These are phyloP conservation scores for Colletotrichum gloeosporioides DNA, from an alignment of 2,329 filamentous ascomycete species.

Conservation along the genomic window DNA sequence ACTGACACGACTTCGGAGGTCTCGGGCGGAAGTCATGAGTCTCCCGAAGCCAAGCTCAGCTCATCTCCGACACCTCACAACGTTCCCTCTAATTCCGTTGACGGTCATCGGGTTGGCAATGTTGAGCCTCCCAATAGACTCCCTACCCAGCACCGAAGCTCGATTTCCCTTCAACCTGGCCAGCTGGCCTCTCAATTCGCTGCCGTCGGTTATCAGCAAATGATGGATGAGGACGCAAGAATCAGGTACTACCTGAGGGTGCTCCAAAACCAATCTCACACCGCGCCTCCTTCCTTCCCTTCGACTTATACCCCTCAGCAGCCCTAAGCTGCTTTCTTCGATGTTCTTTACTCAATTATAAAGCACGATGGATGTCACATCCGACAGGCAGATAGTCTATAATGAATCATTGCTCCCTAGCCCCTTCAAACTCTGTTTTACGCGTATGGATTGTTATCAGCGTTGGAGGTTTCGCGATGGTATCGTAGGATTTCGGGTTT, in stretches of 20 bases:
- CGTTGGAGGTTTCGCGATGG: background rate
- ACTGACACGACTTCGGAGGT: background rate
- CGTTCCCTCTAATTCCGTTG: background rate
- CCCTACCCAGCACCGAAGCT: background rate
- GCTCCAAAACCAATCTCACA: background rate
- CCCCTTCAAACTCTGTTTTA: background rate
- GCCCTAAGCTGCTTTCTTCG: slow-evolving; percentile 14
- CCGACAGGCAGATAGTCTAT: background rate
- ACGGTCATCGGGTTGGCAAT: background rate
- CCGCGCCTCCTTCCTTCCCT: background rate
- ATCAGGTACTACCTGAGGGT: background rate
- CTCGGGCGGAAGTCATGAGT: background rate
- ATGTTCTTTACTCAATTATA: slow-evolving; percentile 5
- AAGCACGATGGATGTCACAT: background rate
- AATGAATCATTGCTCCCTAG: background rate
- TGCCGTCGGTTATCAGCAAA: background rate
- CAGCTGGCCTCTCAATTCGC: background rate
- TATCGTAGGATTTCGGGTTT: background rate
- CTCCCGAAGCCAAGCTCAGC: background rate
- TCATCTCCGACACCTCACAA: background rate
- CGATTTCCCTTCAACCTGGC: background rate
- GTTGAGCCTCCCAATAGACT: background rate
- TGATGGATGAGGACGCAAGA: background rate
- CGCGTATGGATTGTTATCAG: background rate
- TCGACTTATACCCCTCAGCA: slow-evolving; percentile 20